Evolutionary conservation across 2,329 filamentous ascomycete genomes (phyloP).

Genomic region (Byssoonygena ceratinophila): DNA sequence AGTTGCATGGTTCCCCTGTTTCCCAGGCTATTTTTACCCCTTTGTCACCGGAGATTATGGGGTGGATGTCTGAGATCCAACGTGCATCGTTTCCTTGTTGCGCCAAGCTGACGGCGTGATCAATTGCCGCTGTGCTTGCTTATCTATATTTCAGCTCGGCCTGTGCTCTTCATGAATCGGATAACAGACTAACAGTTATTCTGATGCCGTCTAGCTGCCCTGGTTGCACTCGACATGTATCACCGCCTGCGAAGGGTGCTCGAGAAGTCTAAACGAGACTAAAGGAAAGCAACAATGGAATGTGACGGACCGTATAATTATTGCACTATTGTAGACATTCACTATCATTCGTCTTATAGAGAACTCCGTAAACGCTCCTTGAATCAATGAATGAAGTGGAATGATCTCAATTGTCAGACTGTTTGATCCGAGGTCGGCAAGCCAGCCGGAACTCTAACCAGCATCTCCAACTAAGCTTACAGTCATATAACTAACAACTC

Average conservation of each 20-base stretch:
- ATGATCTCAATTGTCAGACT: background rate
- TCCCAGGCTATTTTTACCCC: background rate
- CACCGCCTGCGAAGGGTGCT: slow-evolving; percentile 22
- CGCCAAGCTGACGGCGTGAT: background rate
- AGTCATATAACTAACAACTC: slow-evolving; percentile 1
- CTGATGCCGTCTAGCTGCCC: slow-evolving; percentile 22
- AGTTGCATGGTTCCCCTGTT: background rate
- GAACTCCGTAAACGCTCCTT: too few species aligned
- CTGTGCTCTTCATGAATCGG: background rate
- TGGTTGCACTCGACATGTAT: slow-evolving; percentile 33
- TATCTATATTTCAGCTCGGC: background rate
- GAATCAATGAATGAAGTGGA: too few species aligned
- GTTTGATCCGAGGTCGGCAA: background rate
- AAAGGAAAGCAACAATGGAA: background rate
- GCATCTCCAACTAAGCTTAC: background rate
- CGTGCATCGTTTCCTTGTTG: background rate
- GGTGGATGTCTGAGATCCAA: background rate
- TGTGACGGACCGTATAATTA: too few species aligned
- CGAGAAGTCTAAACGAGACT: slow-evolving; percentile 14
- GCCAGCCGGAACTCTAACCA: background rate
- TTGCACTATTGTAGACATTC: too few species aligned
- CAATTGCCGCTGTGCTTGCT: background rate
- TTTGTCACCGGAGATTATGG: background rate
- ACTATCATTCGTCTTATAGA: background rate
- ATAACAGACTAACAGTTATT: background rate